Evolutionary conservation across 2,329 filamentous ascomycete genomes (phyloP), one percentile per base, ranked within the genome.

Genomic region (Xylaria arbuscula): DNA sequence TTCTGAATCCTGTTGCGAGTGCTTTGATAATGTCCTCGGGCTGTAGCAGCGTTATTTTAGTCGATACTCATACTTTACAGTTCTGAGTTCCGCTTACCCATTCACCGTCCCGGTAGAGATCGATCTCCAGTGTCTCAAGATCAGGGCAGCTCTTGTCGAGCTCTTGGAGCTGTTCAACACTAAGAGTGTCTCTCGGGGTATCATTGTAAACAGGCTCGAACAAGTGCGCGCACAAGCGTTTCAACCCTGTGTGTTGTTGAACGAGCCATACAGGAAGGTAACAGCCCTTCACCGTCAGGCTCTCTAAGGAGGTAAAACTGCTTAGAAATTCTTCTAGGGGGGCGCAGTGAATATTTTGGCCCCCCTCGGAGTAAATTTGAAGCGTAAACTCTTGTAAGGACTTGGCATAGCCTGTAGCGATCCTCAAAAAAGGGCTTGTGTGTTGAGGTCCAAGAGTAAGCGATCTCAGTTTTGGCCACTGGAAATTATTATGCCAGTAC

Each of bases 51-150:
- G n/a, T 56, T 1, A 15, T 36, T 48, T 67, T 56, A 67, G 61
- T 38, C 8, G 15, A 1, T 5, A 22, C 4, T 4, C 8, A 2
- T 56, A 4, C 11, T 51, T 3, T 48, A 5, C 9, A 42, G 13
- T 34, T 9, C 17, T 11, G 2, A 38, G 42, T 36, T 40, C 11
- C 56, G 13, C 66, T 68, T 55, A 68, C 66, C 66, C 66, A 68
- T 62, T 53, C 36, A 36, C 62, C 62, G 22, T 68, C 57, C 13
- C 66, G 57, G 19, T 54, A 24, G 40, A 68, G 62, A 38, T 65
- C 62, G 24, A 68, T 13, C 62, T 68, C 66, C 36, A 68, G 62
- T 36, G 62, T 66, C 51, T 68, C 62, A 24, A 68, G 62, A 50
- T 59, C 2, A 53, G 66, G n/a, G 57, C 62, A 68, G n/a, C 22